A percentile compares a stretch with the other conserved stretches of the same genome.
Evolutionary conservation across 345 rosid genomes (phyloP).

Genomic region (Pseudoturritis turrita): DNA sequence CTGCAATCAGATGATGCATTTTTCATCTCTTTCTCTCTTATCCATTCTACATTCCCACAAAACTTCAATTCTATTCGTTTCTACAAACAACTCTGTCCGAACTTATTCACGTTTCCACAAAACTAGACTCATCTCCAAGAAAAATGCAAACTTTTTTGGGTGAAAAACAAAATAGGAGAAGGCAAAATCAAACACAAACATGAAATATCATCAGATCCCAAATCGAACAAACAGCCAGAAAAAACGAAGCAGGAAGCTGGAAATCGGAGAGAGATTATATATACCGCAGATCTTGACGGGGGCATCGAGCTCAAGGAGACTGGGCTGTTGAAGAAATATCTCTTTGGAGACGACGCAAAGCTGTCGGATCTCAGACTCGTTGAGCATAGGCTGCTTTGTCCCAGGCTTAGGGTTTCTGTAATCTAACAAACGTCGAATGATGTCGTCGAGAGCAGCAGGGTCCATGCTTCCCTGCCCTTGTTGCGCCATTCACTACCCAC

Average conservation of each 20-base stretch:
- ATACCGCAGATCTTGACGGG: conserved; percentile 90
- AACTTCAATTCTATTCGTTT: neutral
- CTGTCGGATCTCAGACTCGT: conserved; percentile 73
- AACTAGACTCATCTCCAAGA: neutral
- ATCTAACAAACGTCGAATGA: conserved; percentile 23
- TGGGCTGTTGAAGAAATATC: conserved; percentile 74
- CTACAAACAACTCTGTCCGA: neutral
- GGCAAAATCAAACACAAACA: neutral
- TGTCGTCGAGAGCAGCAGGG: conserved; percentile 25
- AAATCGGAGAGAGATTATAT: neutral
- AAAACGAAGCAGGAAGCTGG: neutral
- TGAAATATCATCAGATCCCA: conserved; percentile 8
- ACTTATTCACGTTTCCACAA: neutral
- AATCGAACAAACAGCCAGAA: neutral
- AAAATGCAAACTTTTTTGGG: neutral
- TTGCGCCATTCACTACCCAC: conserved; percentile 9
- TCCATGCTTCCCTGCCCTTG: conserved; percentile 25
- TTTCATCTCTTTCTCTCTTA: neutral
- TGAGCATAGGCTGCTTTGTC: conserved; percentile 63
- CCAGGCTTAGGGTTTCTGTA: conserved; percentile 25
- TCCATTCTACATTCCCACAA: neutral
- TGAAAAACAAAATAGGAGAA: neutral
- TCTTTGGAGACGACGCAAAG: conserved; percentile 57
- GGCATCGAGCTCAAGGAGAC: conserved; percentile 74
- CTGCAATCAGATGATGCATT: neutral